Percentiles rank a stretch among this genome's conserved stretches.
phyloP scores from a whole-genome alignment of 495 filamentous ascomycete genomes.

The Neurospora tetraspora region DNA sequence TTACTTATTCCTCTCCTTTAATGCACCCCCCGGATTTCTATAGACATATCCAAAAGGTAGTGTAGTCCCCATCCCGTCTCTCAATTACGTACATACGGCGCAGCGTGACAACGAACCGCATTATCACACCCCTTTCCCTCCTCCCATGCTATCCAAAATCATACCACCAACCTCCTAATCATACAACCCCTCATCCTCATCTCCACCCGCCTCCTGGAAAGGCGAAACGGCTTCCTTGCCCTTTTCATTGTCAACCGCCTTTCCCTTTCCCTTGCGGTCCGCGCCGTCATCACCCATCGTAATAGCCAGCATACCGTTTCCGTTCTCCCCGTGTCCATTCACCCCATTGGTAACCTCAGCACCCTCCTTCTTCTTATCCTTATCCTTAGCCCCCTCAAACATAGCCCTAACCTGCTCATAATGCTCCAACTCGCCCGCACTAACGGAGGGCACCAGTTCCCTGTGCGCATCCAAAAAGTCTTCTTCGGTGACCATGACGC shows the following conservation, averaged over 20 bases:
- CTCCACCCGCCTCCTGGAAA: conserved; percentile 13
- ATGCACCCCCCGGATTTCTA: not conserved
- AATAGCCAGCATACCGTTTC: not conserved
- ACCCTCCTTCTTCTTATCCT: not conserved
- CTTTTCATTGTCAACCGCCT: conserved; percentile 26
- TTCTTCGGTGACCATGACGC: conserved; percentile 75
- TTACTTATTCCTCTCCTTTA: not conserved
- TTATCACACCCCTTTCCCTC: not conserved
- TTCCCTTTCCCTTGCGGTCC: conserved; percentile 46
- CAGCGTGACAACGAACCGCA: not conserved
- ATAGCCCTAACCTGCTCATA: conserved; percentile 73
- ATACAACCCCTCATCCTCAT: conserved; percentile 26
- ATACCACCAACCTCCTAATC: conserved; percentile 7
- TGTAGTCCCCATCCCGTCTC: not conserved
- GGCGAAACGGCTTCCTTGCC: conserved; percentile 34
- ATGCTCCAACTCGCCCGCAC: conserved; percentile 83
- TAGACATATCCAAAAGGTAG: not conserved
- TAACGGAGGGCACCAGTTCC: conserved; percentile 89
- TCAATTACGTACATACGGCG: not conserved
- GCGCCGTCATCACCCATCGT: conserved; percentile 3
- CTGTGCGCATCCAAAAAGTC: conserved; percentile 73
- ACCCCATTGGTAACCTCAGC: not conserved
- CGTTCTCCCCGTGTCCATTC: not conserved
- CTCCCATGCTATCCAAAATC: not conserved
- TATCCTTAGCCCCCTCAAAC: conserved; percentile 51